phyloP scores from a whole-genome alignment of 2,329 filamentous ascomycete genomes.

The Fusarium irregulare region DNA sequence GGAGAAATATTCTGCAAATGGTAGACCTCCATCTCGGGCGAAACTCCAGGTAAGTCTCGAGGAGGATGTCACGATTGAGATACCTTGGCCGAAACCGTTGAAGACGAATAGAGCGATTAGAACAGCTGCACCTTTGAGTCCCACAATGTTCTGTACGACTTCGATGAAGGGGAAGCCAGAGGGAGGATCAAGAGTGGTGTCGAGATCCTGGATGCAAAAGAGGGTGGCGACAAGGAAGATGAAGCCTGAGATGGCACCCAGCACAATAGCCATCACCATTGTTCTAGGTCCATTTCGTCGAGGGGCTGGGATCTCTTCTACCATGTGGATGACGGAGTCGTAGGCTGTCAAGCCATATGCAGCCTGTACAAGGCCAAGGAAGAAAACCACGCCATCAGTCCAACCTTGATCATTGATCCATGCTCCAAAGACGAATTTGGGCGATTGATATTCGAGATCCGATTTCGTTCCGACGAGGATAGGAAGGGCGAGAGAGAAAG shows the following conservation, averaged over 20 bases:
- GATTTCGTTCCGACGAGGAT: conserved; percentile 61
- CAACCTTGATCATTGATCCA: conserved; percentile 61
- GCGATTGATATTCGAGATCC: conserved; percentile 59
- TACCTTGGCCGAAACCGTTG: conserved; percentile 65
- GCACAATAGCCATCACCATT: conserved; percentile 62
- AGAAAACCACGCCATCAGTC: conserved; percentile 65
- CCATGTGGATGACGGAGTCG: conserved; percentile 69
- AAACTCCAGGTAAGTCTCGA: conserved; percentile 66
- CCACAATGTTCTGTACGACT: conserved; percentile 53
- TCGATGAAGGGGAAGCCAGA: conserved; percentile 62
- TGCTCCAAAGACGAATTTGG: conserved; percentile 62
- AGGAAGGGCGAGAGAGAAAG: conserved; percentile 62
- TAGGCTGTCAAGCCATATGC: conserved; percentile 64
- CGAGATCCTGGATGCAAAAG: conserved; percentile 61
- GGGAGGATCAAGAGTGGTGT: conserved; percentile 53
- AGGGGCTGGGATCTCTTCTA: conserved; percentile 66
- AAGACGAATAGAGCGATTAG: conserved; percentile 65
- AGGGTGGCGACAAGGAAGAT: conserved; percentile 63
- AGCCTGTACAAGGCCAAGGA: conserved; percentile 66
- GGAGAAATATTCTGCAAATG: conserved; percentile 59
- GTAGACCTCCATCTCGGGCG: conserved; percentile 61
- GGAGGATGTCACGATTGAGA: conserved; percentile 62
- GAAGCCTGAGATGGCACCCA: conserved; percentile 59
- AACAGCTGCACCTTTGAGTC: conserved; percentile 53
- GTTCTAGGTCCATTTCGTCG: conserved; percentile 61